Evolutionary conservation across 768 basidiomycete genomes (phyloP), one percentile per base, ranked within the genome.

Genomic region (Chalciporus pseudorubinellus): DNA sequence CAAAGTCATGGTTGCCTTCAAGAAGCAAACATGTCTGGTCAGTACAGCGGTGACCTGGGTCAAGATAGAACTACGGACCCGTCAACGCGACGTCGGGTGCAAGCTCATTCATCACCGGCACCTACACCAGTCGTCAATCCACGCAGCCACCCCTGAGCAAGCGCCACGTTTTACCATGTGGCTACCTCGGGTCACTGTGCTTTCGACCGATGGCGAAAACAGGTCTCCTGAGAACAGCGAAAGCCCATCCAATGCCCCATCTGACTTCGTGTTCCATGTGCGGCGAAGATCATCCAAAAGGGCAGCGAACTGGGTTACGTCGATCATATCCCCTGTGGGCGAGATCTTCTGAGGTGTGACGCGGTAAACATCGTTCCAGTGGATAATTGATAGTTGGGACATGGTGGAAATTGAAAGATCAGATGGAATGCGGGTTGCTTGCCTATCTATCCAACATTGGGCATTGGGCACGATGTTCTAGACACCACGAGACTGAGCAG

Each of bases 1-100:
- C 93, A 67, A 94, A 94, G 59, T 95, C 93, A 57, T 97, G 93
- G 64, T 97, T 95, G 5, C 92, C 90, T 91, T 53, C 13, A 48
- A 31, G 40, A 4, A 9, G 11, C 29, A 18, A 29, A 36, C 10
- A 11, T 33, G 46, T 13, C n/a, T 21, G 13, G 42, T 63, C 14
- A 68, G n/a, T n/a, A 53, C 42, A 41, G 13, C 43, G 22, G 18
- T 18, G 14, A 31, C 7, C 29, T 6, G 36, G n/a, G 16, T 24
- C 20, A 13, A 13, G 36, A 28, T 48, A 18, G 26, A n/a, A 46
- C 28, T 14, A 7, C 85, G 46, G 26, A 90, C 91, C 92, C 50
- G 88, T 83, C 53, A 92, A 73, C 7, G 92, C 80, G 33, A 85
- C 83, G 67, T 95, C 90, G 20, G 90, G 78, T n/a, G 76, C 80